A percentile compares a stretch with the other conserved stretches of the same genome.
Evolutionary conservation across 768 basidiomycete genomes (phyloP).

Genomic region (Tulasnella sp.): DNA sequence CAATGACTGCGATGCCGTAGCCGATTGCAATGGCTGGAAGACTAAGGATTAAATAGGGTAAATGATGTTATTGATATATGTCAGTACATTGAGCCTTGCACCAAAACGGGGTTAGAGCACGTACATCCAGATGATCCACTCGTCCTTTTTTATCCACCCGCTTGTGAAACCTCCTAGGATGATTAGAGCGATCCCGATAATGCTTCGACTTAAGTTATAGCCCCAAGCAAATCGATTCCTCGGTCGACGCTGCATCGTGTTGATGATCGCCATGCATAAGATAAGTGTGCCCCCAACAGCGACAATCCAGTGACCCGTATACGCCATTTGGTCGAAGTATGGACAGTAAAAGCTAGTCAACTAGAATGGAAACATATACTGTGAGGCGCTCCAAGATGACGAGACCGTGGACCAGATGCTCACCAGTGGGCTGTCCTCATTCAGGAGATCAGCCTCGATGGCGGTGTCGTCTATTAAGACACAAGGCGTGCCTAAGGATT

Average conservation of each 20-base stretch:
- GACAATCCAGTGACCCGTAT: neutral
- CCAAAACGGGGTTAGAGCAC: too few relatives aligned
- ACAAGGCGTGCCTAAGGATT: neutral
- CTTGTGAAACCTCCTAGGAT: too few relatives aligned
- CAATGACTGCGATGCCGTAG: neutral
- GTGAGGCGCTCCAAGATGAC: neutral
- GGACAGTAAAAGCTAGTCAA: neutral
- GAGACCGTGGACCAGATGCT: too few relatives aligned
- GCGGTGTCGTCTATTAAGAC: neutral
- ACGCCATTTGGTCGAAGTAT: neutral
- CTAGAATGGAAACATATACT: neutral
- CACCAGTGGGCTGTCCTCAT: neutral
- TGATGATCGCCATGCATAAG: neutral
- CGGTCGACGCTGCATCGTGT: neutral
- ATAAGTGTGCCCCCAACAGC: neutral
- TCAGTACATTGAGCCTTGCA: neutral
- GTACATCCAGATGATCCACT: too few relatives aligned
- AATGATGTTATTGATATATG: neutral
- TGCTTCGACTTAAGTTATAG: neutral
- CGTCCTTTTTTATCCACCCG: too few relatives aligned
- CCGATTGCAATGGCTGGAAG: neutral
- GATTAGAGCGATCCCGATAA: neutral
- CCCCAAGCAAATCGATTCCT: neutral
- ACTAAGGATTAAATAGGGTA: neutral
- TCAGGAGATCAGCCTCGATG: neutral